Percentiles rank a stretch among this genome's conserved stretches.
Conservation (phyloP, 768 basidiomycete species). For the Stropharia rugosoannulata region DNA sequence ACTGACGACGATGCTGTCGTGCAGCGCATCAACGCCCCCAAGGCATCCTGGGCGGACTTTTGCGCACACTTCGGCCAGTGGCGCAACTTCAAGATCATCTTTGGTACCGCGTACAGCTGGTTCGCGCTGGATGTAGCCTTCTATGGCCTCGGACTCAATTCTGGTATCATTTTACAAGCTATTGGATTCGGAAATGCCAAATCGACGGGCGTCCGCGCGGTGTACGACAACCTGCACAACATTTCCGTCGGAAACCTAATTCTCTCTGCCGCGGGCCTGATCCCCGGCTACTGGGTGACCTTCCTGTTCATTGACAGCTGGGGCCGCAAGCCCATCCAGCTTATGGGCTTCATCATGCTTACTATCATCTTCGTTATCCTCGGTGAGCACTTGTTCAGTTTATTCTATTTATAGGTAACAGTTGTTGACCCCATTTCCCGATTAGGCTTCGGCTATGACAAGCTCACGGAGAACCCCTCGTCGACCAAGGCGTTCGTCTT, state of each 20-base stretch:
- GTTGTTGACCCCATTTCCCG: neutral
- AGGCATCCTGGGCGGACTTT: constrained; percentile 71
- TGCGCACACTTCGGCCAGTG: constrained; percentile 62
- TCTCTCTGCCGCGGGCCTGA: constrained; percentile 72
- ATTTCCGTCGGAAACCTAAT: constrained; percentile 75
- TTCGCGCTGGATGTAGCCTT: constrained; percentile 74
- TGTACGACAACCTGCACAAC: constrained; percentile 63
- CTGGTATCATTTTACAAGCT: constrained; percentile 66
- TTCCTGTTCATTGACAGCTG: constrained; percentile 71
- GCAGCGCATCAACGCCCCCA: constrained; percentile 67
- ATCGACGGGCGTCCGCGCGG: constrained; percentile 29
- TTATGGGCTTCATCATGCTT: constrained; percentile 73
- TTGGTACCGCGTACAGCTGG: constrained; percentile 84
- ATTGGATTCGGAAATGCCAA: constrained; percentile 67
- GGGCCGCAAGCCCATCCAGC: constrained; percentile 82
- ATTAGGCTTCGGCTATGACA: constrained; percentile 66
- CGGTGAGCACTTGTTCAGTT: constrained; percentile 37
- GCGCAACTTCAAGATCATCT: constrained; percentile 76
- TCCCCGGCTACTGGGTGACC: constrained; percentile 76
- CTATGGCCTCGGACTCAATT: constrained; percentile 88
- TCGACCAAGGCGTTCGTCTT: constrained; percentile 67
- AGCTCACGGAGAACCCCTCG: constrained; percentile 40
- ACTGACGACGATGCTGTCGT: constrained; percentile 56
- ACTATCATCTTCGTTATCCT: constrained; percentile 67
- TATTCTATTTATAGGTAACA: constrained; percentile 15